Evolutionary conservation across 768 basidiomycete genomes (phyloP), one percentile per base, ranked within the genome.

Genomic region (Trametes villosa): DNA sequence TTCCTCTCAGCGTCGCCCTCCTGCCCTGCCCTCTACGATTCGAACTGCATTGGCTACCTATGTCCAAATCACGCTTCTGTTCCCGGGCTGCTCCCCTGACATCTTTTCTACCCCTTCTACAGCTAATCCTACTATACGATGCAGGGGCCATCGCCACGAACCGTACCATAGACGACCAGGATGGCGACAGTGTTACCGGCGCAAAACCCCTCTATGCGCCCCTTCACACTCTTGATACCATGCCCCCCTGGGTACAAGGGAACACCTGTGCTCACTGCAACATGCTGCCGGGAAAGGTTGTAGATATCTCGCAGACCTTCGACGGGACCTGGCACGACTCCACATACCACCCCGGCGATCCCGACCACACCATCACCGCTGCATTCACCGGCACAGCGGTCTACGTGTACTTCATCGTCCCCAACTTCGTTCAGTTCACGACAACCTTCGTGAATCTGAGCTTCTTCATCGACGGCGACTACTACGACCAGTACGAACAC

Each of bases 371-470:
- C 20, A 51, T 65, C n/a, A 40, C 59, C 18, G 42, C 47, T 7
- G 38, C 30, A 1, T 65, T 65, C 38, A 65, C 27, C 30, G 63
- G 63, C 0, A 49, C 45, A 8, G 59, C 63, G 4, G 44, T 65
- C 2, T 64, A 56, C 44, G 59, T 63, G 13, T 63, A 36, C 56
- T 20, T 20, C 27, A 46, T 29, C 12, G 55, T 57, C 18, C 53
- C 31, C 31, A 38, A 52, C 38, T 20, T 18, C 20, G 24, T 58
- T 11, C 20, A 17, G 8, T 27, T 9, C 24, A 59, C 53, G 17
- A 56, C 62, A 5, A 64, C 62, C 13, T 36, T 64, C 18, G 45
- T 42, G 24, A 64, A 51, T 34, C 9, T 56, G 38, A 56, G 46
- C 31, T 59, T 59, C 49, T 13, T 44, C 3, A 41, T 64, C 1